These are phyloP conservation scores for Prunus armeniaca DNA, from an alignment of 306 rosid species.

Conservation along the genomic window DNA sequence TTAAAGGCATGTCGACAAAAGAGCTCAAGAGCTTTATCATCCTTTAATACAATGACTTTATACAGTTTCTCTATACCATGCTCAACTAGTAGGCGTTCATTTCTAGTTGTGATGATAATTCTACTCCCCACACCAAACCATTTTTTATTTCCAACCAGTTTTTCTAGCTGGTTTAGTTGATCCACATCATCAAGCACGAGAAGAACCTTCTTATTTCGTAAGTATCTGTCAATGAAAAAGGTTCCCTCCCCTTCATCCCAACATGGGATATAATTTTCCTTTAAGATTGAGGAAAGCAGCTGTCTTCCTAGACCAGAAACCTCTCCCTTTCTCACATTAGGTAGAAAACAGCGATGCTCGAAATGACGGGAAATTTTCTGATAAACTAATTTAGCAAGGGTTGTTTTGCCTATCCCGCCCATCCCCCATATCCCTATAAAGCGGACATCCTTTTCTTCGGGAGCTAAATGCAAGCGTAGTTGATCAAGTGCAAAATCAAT, in stretches of 20 bases:
- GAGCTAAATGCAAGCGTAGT: neutral
- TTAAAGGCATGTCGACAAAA: no score
- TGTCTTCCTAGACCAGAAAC: slow-evolving; percentile 5
- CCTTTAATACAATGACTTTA: fast-evolving
- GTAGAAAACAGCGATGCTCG: no score
- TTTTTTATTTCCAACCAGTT: slow-evolving; percentile 19
- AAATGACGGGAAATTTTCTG: no score
- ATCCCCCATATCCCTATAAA: no score
- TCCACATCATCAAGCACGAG: slow-evolving; percentile 25
- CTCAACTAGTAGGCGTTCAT: neutral
- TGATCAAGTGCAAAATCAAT: no score
- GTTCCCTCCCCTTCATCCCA: no score
- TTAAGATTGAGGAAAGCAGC: no score
- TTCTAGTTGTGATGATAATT: slow-evolving; percentile 18
- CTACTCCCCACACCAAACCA: slow-evolving; percentile 22
- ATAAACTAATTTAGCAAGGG: no score
- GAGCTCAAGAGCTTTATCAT: no score
- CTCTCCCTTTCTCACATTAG: no score
- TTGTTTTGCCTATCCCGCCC: no score
- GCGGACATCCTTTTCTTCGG: neutral
- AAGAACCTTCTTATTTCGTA: slow-evolving; percentile 13
- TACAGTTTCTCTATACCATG: neutral
- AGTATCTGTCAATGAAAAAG: neutral
- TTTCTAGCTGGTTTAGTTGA: slow-evolving; percentile 28
- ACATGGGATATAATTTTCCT: no score